phyloP scores from a whole-genome alignment of 2,329 filamentous ascomycete species.

The Fusarium foetens region DNA sequence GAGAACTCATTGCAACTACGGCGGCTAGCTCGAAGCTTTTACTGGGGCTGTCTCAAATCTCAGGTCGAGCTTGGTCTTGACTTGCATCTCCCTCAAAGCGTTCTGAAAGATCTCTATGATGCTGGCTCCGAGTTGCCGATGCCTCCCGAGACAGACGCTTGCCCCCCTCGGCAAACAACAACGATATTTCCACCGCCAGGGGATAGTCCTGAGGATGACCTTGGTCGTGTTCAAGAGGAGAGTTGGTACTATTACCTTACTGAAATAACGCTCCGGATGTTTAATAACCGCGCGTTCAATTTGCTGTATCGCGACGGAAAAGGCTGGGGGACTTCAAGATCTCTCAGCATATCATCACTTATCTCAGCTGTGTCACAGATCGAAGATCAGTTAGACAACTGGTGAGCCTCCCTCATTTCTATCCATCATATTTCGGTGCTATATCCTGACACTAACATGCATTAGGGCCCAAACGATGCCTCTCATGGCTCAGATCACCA shows the following conservation, averaged over 20 bases:
- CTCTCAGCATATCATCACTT: not conserved
- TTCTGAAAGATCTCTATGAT: not conserved
- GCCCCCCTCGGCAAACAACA: not conserved
- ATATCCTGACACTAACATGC: fast-evolving
- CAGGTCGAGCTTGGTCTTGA: not conserved
- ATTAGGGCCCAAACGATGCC: not conserved
- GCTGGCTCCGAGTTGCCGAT: not conserved
- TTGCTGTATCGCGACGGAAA: not conserved
- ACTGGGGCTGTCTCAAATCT: not conserved
- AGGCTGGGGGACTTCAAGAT: not conserved
- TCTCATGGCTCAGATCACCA: not conserved
- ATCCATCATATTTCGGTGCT: too few species aligned
- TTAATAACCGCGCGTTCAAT: not conserved
- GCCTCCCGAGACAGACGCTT: not conserved
- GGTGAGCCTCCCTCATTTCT: not conserved
- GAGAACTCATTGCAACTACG: not conserved
- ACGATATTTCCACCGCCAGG: not conserved
- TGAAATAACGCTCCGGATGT: not conserved
- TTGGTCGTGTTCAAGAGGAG: not conserved
- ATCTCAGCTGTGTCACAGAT: not conserved
- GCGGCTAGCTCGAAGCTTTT: not conserved
- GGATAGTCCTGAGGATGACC: fast-evolving
- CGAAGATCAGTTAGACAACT: not conserved
- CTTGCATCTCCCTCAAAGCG: not conserved
- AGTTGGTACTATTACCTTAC: not conserved